Base-by-base conservation (phyloP, 2,329 filamentous ascomycete species). In the Annulohypoxylon truncatum region DNA sequence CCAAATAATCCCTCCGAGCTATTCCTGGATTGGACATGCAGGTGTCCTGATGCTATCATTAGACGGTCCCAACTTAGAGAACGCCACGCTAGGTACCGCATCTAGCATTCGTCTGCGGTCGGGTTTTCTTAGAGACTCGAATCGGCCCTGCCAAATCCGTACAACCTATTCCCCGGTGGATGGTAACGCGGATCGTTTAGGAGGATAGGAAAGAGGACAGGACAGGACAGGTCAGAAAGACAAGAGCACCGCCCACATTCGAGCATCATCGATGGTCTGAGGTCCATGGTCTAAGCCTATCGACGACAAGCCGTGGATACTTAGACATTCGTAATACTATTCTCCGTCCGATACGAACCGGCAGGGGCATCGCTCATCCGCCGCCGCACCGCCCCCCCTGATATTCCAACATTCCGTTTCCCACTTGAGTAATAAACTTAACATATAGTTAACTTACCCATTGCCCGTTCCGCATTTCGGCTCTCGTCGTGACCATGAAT, bases 401-500 rank as follows among this genome's bases (percentile, higher is more conserved):
- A 60, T 61, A 67, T 46, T 33, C 57, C 20, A 61, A 53, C 20
- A 44, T 38, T 33, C 57, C 24, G 33, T 51, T 35, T 48, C 62
- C 54, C 53, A 54, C 50, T 46, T 46, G 52, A 69, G 46, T 58
- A 44, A 54, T 46, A 22, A 46, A 15, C 38, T 22, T 58, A 53
- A 50, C 35, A 38, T 18, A 38, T 38, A 64, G 62, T 62, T 58
- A 54, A 46, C 35, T 24, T 47, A 6, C 20, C 42, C 15, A 44
- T 51, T 53, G 28, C 13, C 13, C 29, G 5, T 15, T 20, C 35
- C 42, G 12, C 33, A 46, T 15, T 28, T 10, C 40, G 22, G 48
- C 8, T 28, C 28, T 53, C 26, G 47, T 54, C 44, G 35, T 48
- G 54, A 68, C 77, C 79, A 97, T 97, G 94, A 93, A 94, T 82